These are phyloP conservation scores for Curvularia spicifera DNA, from an alignment of 2,329 filamentous ascomycete species.

Conservation along the genomic window DNA sequence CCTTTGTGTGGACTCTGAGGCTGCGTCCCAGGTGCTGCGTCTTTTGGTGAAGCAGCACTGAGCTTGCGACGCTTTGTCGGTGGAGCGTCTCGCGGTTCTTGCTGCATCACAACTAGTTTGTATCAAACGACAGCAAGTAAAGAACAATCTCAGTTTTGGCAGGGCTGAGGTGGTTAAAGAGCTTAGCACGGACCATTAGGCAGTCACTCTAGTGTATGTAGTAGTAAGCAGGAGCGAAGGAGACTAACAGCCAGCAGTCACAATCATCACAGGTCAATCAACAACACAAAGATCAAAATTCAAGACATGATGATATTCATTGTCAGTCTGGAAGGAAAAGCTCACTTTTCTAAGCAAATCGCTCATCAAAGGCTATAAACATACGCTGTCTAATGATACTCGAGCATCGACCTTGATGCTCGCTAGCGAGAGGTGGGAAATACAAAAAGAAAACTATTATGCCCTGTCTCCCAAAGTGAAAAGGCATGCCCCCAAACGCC, in stretches of 20 bases:
- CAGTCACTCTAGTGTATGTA: constrained; percentile 5
- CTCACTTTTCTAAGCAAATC: constrained; percentile 30
- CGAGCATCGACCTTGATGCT: constrained; percentile 27
- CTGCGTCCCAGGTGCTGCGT: constrained; percentile 7
- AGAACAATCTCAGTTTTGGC: not conserved
- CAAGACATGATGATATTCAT: constrained; percentile 26
- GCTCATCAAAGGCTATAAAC: constrained; percentile 33
- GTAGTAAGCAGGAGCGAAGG: not conserved
- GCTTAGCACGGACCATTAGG: constrained; percentile 15
- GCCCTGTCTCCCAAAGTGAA: constrained; percentile 21
- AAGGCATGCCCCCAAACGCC: constrained; percentile 40
- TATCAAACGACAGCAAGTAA: not conserved
- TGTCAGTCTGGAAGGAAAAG: constrained; percentile 27
- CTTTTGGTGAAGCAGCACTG: constrained; percentile 10
- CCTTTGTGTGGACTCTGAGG: constrained; percentile 12
- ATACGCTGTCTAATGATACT: constrained; percentile 40
- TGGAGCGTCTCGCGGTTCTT: constrained; percentile 14
- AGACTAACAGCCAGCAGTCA: not conserved
- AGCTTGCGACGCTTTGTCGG: constrained; percentile 41
- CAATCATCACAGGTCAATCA: not conserved
- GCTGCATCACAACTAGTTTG: constrained; percentile 11
- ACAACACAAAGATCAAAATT: not conserved
- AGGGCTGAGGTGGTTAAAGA: not conserved
- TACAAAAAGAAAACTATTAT: constrained; percentile 33
- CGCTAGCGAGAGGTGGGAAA: constrained; percentile 40